A percentile compares a stretch with the other conserved stretches of the same genome.
Conservation (phyloP, 306 rosid species). For the Nissolia schottii region DNA sequence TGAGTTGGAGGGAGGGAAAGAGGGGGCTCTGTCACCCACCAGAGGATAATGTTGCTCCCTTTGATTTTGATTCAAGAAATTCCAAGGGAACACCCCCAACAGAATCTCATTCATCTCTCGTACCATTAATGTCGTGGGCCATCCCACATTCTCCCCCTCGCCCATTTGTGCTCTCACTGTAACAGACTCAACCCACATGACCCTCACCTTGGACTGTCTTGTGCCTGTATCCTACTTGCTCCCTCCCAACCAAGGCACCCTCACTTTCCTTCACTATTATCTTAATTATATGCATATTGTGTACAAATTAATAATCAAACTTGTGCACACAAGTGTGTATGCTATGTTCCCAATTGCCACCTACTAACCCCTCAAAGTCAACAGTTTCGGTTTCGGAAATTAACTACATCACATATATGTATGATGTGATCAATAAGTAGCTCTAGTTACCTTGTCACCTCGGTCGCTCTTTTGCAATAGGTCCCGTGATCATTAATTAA, state of each 20-base stretch:
- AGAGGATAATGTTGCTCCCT: constrained; percentile 1
- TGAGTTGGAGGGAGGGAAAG: neutral
- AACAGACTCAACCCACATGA: constrained; percentile 45
- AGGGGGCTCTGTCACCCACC: neutral
- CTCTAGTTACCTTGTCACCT: constrained; percentile 11
- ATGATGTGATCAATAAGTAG: constrained; percentile 30
- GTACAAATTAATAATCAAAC: no score
- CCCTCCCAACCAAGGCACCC: neutral
- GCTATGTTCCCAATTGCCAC: constrained; percentile 24
- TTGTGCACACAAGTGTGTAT: neutral
- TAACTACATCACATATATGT: no score
- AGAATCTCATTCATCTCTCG: constrained; percentile 55
- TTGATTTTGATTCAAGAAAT: constrained; percentile 31
- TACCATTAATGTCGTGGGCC: constrained; percentile 53
- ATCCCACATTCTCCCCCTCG: no score
- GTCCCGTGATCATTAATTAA: neutral
- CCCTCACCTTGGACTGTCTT: neutral
- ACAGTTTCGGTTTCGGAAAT: constrained; percentile 27
- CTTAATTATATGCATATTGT: no score
- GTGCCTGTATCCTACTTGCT: neutral
- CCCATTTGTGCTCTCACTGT: constrained; percentile 25
- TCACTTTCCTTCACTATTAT: constrained; percentile 18
- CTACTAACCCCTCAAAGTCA: constrained; percentile 21
- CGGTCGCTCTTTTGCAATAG: neutral
- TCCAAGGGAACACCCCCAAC: constrained; percentile 71